phyloP scores from a whole-genome alignment of 2,329 filamentous ascomycete genomes.

The Rutstroemia sp. region DNA sequence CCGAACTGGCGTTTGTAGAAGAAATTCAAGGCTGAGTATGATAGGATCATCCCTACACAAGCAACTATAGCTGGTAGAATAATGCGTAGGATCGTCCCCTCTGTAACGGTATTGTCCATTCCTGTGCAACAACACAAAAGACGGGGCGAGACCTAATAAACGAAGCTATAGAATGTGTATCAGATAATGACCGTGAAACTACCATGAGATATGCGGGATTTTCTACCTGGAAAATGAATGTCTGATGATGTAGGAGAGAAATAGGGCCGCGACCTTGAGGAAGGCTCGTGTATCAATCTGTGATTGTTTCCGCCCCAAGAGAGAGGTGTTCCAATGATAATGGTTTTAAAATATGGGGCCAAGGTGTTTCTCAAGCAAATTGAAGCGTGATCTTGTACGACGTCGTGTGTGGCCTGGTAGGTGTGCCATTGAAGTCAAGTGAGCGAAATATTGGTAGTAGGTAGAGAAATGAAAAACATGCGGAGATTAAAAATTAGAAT shows the following conservation, averaged over 20 bases:
- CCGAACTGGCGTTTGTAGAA: constrained; percentile 9
- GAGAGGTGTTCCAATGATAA: background rate
- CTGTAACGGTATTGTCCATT: constrained; percentile 5
- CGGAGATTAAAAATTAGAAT: background rate
- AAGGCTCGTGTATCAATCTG: background rate
- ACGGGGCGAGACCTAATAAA: background rate
- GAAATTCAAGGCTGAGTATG: constrained; percentile 6
- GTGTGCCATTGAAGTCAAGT: background rate
- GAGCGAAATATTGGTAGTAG: background rate
- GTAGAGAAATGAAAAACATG: background rate
- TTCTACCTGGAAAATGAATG: background rate
- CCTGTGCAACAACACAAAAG: background rate
- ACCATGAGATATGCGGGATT: background rate
- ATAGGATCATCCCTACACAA: constrained; percentile 6
- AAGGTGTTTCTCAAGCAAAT: background rate
- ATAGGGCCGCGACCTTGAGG: background rate
- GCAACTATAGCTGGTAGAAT: constrained; percentile 6
- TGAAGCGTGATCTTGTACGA: constrained; percentile 2
- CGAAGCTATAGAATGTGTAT: background rate
- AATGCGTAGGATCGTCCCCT: constrained; percentile 6
- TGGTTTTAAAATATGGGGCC: background rate
- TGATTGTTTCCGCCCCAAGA: background rate
- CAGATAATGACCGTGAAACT: background rate
- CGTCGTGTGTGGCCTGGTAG: constrained; percentile 2
- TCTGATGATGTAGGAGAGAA: constrained; percentile 1